These are phyloP conservation scores for Zasmidium angulare DNA, from an alignment of 2,329 filamentous ascomycete species.

Conservation along the genomic window DNA sequence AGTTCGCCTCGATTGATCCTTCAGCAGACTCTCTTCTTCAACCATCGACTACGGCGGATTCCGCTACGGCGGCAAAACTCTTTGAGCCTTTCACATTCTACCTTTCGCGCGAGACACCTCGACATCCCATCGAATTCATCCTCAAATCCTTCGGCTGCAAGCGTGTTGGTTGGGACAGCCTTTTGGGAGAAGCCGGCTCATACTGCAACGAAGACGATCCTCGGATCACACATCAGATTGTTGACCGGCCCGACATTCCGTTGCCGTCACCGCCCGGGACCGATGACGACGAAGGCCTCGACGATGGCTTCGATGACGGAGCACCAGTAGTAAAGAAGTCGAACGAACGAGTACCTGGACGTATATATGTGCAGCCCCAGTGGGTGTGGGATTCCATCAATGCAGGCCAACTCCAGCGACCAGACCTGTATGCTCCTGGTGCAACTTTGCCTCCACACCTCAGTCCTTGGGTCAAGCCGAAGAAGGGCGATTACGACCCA, in stretches of 20 bases:
- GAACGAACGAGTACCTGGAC: slow-evolving; percentile 78
- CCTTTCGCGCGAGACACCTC: slow-evolving; percentile 88
- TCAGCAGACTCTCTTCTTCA: slow-evolving; percentile 85
- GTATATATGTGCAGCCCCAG: slow-evolving; percentile 92
- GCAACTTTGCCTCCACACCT: slow-evolving; percentile 88
- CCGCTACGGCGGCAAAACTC: slow-evolving; percentile 66
- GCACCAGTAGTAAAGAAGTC: slow-evolving; percentile 50
- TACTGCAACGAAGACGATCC: slow-evolving; percentile 88
- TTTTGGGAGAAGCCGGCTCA: slow-evolving; percentile 79
- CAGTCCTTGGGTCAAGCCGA: slow-evolving; percentile 90
- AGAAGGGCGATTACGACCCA: slow-evolving; percentile 87
- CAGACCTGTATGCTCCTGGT: slow-evolving; percentile 86
- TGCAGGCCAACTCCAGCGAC: slow-evolving; percentile 80
- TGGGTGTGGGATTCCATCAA: slow-evolving; percentile 99
- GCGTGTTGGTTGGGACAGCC: slow-evolving; percentile 89
- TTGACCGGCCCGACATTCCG: slow-evolving; percentile 77
- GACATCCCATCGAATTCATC: slow-evolving; percentile 87
- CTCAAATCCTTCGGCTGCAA: slow-evolving; percentile 94
- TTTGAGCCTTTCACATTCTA: slow-evolving; percentile 90
- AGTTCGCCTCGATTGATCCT: slow-evolving; percentile 80
- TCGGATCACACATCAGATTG: slow-evolving; percentile 91
- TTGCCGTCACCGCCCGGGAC: slow-evolving; percentile 41
- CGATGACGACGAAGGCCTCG: slow-evolving; percentile 44
- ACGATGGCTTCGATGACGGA: slow-evolving; percentile 61
- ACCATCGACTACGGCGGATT: slow-evolving; percentile 61